Base-by-base conservation (phyloP, 1,139 yeast species). In the Pneumocystis canis region DNA sequence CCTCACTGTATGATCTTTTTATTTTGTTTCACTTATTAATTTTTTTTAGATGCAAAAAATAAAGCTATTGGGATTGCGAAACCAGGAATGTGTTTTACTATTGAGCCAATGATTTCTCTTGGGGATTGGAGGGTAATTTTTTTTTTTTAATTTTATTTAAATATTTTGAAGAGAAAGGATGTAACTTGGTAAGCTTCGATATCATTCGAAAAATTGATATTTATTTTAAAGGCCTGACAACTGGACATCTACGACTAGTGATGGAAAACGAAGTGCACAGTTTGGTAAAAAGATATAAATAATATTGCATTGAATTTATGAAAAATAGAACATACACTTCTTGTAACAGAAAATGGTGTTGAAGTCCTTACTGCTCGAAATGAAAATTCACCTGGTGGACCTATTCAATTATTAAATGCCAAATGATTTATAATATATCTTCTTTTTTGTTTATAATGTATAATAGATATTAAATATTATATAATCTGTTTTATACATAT, bases 71-170 rank as follows among this genome's bases (percentile, higher is more conserved):
- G 98, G 64, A 84, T 88, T 62, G 90, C 94, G 76, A 89, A 89
- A 73, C 90, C 96, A 25, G 99, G 99, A 28, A 87, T 90, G 86
- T 90, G 89, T 18, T 94, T 94, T 77, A 94, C 99, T 28, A 89
- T 94, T 65, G 99, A 94, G 75, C 99, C 99, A 59, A 94, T 94
- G 99, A 81, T 94, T 69, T 87, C 89, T 71, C 78, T 85, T 67
- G 98, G 98, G n/a, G 77, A 85, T 0, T 85, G 82, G 76, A 82
- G 82, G 70, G 98, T 47, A 47, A 47, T n/a, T 47, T 47, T 9
- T 25, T 47, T 11, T 14, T 9, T 3, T 7, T 47, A 47, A 25
- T n/a, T n/a, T n/a, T 25, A 47, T 47, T 25, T 25, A 16, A 6
- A 25, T 47, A 25, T 47, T 25, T 47, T 47, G 7, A 47, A 25